Conservation (phyloP, 345 rosid genomes). For the Anacardium occidentale region DNA sequence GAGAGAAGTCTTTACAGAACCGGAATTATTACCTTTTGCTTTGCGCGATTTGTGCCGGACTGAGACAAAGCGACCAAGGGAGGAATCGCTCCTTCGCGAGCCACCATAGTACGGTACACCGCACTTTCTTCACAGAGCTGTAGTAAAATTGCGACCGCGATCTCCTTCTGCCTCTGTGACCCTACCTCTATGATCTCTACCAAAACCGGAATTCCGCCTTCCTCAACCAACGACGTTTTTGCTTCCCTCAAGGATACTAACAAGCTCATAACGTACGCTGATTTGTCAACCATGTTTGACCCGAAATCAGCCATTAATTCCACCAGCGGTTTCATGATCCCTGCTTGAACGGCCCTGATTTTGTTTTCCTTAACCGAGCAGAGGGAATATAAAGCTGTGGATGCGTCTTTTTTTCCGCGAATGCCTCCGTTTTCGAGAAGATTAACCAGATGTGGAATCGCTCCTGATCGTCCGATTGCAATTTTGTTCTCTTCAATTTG, state of each 20-base stretch:
- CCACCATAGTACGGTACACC: constrained; percentile 65
- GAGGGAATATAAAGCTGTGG: constrained; percentile 81
- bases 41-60: constrained; percentile 83
- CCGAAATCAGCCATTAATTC: constrained; percentile 95
- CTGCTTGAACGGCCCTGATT: constrained; percentile 69
- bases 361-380: constrained; percentile 86
- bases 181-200: constrained; percentile 90
- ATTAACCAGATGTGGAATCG: constrained; percentile 64
- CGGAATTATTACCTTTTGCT: constrained; percentile 56
- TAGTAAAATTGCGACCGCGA: constrained; percentile 62
- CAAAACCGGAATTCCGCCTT: constrained; percentile 87
- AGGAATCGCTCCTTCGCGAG: constrained; percentile 94
- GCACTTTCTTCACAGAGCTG: constrained; percentile 71
- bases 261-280: constrained; percentile 67
- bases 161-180: constrained; percentile 84
- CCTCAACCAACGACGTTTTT: constrained; percentile 67
- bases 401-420: constrained; percentile 91
- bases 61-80: constrained; percentile 83
- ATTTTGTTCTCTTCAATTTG: constrained; percentile 80
- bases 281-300: constrained; percentile 96
- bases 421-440: constrained; percentile 66
- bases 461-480: constrained; percentile 90
- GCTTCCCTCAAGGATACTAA: constrained; percentile 64
- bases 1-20: neutral
- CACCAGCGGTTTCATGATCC: constrained; percentile 77